Conservation (phyloP, 345 rosid species). For the Clausena lansium region DNA sequence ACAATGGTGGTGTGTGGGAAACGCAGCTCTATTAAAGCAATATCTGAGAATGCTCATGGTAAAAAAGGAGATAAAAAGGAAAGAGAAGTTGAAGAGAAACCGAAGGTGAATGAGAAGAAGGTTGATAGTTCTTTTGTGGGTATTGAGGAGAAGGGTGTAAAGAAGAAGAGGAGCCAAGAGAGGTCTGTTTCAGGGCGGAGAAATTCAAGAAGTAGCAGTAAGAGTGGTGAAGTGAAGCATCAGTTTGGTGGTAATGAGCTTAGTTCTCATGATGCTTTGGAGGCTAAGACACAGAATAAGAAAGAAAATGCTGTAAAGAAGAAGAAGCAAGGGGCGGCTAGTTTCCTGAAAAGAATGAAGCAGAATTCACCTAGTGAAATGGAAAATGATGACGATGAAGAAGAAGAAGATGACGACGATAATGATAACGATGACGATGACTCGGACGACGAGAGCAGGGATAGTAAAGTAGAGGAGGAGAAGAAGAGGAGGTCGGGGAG, state of each 20-base stretch:
- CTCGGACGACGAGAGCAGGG: conserved; percentile 24
- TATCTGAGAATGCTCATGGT: conserved; percentile 14
- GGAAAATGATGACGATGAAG: conserved; percentile 11
- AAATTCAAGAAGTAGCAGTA: conserved; percentile 21
- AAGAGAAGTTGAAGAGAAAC: conserved; percentile 19
- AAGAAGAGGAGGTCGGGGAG: conserved; percentile 14
- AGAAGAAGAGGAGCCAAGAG: conserved; percentile 36
- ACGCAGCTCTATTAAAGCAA: conserved; percentile 23
- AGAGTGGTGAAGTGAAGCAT: conserved; percentile 30
- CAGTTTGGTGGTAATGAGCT: conserved; percentile 48
- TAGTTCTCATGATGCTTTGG: conserved; percentile 45
- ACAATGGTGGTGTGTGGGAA: conserved; percentile 32
- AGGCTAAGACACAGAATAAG: conserved; percentile 28
- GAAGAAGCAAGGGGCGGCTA: conserved; percentile 46
- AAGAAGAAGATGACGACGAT: conserved; percentile 18
- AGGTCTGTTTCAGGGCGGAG: conserved; percentile 15
- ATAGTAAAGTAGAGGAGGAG: conserved; percentile 17
- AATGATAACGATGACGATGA: conserved; percentile 5
- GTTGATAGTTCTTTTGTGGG: not conserved
- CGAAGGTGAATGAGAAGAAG: conserved; percentile 21
- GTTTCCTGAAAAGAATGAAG: conserved; percentile 52
- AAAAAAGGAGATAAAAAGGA: conserved; percentile 23
- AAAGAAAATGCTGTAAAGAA: conserved; percentile 25
- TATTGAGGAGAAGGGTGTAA: conserved; percentile 23
- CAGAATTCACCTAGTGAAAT: conserved; percentile 38